Base-by-base conservation (phyloP, 805 yeast species). In the Starmera quercuum region DNA sequence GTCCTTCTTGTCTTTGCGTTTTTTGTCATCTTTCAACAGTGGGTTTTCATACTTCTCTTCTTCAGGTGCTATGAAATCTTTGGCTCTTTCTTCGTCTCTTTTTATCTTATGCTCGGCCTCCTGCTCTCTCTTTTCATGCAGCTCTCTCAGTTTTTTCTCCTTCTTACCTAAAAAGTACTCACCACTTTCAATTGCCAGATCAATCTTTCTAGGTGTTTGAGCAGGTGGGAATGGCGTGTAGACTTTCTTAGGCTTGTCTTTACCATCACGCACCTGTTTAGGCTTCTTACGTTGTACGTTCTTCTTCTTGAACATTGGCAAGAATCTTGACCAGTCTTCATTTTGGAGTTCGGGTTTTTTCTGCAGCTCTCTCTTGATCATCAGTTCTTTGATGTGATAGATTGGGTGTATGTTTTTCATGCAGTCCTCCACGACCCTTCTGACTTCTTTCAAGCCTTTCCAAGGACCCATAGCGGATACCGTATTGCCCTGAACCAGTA, bases 201-300 rank as follows among this genome's bases (percentile, higher is more conserved):
- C 98, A 61, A 92, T 70, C 83, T 92, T 88, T 69, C 97, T 82
- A 54, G 97, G 98, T 46, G 77, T 75, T 63, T 85, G 98, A 33
- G 85, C 83, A 49, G 98, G 97, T 65, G 98, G 98, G 87, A 92
- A 92, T 55, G 98, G 97, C 22, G 98, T 92, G 74, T 90, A 90
- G 4, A 76, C 79, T 62, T 81, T 88, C 68, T 74, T 71, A 34
- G 60, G 63, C 32, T 51, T 54, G 50, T 59, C 60, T 46, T 59
- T 61, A 32, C 58, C 78, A 47, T 66, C 73, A 48, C 63, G 73
- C 51, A 72, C 64, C 58, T 73, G 76, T 61, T 73, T 76, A 40
- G 92, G 83, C 70, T 81, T 81, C 80, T 83, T 83, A 54, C 98
- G 79, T 24, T 95, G 95, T 45, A 90, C 95, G 53, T 87, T 87